Base-by-base conservation (phyloP, 2,329 filamentous ascomycete genomes). In the Coleophoma eucalyptorum region DNA sequence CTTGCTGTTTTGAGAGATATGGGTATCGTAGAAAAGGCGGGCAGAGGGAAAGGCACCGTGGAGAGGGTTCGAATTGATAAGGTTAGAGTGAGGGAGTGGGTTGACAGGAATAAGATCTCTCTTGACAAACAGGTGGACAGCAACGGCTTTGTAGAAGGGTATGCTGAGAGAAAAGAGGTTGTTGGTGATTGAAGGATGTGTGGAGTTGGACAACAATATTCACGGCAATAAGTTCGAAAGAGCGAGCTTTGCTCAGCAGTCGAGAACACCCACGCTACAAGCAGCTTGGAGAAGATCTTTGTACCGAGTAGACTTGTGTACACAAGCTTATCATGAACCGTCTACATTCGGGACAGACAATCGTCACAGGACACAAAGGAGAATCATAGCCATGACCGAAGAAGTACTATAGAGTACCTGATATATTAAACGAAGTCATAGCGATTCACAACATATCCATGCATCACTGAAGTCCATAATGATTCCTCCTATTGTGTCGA, bases 1-100 rank as follows among this genome's bases (percentile, higher is more conserved):
- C 79, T 96, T 41, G 75, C 75, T 1, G 84, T 90, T 20, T 72
- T 97, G 49, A 83, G 87, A 53, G 85, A 90, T 51, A 96, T 97
- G 90, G 84, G 80, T 8, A 72, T 94, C 34, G 74, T 87, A 44
- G 68, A 83, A 68, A 75, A 86, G 62, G 79, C 74, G 58, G 78
- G 72, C 64, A 66, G 67, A 72, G 73, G 2, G 55, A 67, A 50
- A 61, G 63, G 44, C 58, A 64, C 40, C 34, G 72, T 78, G 11
- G 68, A 67, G 35, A 69, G 77, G 18, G 77, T 84, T 31, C 71
- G 68, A 44, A 71, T 69, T 50, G 78, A 90, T 60, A 64, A 63
- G 19, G 54, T 56, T 20, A 46, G 77, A 48, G 65, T 93, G 42
- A 77, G 80, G 50, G 78, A 78, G 60, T 79, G 84, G 5, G 88